Evolutionary conservation across 73 alveolate genomes (phyloP), one percentile per base, ranked within the genome.

Genomic region (Durusdinium trenchii): DNA sequence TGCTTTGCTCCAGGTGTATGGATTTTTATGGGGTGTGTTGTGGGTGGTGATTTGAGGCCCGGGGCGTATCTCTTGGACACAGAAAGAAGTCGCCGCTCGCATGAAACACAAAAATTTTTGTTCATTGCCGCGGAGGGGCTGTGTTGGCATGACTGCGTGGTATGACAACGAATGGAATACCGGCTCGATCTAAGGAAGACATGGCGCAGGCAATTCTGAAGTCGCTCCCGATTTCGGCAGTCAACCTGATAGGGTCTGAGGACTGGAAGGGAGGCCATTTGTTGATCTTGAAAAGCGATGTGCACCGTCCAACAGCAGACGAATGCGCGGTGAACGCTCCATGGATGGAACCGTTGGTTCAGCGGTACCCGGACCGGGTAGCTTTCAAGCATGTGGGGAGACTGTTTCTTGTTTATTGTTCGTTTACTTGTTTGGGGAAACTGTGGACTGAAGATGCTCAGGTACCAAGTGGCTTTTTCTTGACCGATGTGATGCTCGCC

Each of bases 401-500:
- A n/a, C n/a, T n/a, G n/a, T n/a, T n/a, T n/a, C n/a, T n/a, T n/a
- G n/a, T n/a, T n/a, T n/a, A n/a, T n/a, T n/a, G n/a, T n/a, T n/a
- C n/a, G n/a, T n/a, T n/a, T n/a, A n/a, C n/a, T n/a, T n/a, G n/a
- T n/a, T n/a, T n/a, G n/a, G n/a, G n/a, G n/a, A n/a, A n/a, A n/a
- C n/a, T n/a, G n/a, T n/a, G n/a, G n/a, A n/a, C n/a, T n/a, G n/a
- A n/a, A n/a, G n/a, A n/a, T n/a, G n/a, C n/a, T n/a, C n/a, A 71
- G 83, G 83, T 71, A 18, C 83, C 83, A 28, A 35, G 50, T 18
- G 83, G n/a, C 36, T 71, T 71, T n/a, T 36, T 71, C 50, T 71
- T 71, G 83, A 71, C 83, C 3, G 83, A 71, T 71, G 83, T 71
- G 83, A 36, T 71, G 50, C 46, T 71, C 46, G 48, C 48, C 50